phyloP scores from a whole-genome alignment of 1,284 basidiomycete genomes.

The Leccinum subfulvum region DNA sequence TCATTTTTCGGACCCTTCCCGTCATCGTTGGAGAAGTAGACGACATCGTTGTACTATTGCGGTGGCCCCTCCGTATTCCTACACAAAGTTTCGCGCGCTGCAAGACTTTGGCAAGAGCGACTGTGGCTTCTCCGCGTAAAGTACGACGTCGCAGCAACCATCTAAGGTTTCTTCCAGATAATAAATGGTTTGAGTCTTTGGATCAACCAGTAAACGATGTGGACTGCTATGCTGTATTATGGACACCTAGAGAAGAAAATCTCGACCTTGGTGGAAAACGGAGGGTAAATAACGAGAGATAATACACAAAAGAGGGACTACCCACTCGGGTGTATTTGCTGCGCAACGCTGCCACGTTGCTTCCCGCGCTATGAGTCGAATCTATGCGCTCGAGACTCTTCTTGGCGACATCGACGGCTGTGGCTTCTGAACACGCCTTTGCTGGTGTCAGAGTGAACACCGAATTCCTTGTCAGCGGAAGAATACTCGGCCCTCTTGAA shows the following conservation, averaged over 20 bases:
- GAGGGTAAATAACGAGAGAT: constrained; percentile 7
- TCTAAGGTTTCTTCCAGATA: constrained; percentile 39
- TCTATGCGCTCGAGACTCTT: constrained; percentile 44
- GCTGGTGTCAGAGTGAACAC: constrained; percentile 23
- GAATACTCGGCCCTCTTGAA: constrained; percentile 21
- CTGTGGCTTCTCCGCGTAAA: background rate
- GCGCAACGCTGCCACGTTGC: constrained; percentile 67
- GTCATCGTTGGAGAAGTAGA: constrained; percentile 36
- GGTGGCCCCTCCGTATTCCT: constrained; percentile 40
- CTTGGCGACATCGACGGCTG: constrained; percentile 31
- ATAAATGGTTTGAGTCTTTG: constrained; percentile 29
- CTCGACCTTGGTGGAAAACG: constrained; percentile 40
- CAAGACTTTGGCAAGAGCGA: constrained; percentile 32
- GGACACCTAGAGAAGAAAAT: constrained; percentile 18
- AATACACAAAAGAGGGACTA: constrained; percentile 26
- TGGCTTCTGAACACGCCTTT: constrained; percentile 23
- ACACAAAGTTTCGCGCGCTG: constrained; percentile 35
- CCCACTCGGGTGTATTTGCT: constrained; percentile 60
- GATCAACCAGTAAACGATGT: constrained; percentile 34
- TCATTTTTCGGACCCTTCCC: constrained; percentile 3
- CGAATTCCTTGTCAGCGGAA: constrained; percentile 27
- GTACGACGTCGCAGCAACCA: constrained; percentile 20
- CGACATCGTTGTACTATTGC: constrained; percentile 23
- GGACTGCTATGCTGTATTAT: constrained; percentile 5
- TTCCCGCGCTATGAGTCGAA: constrained; percentile 51